Conservation (phyloP, 306 rosid species). For the Albizia julibrissin region DNA sequence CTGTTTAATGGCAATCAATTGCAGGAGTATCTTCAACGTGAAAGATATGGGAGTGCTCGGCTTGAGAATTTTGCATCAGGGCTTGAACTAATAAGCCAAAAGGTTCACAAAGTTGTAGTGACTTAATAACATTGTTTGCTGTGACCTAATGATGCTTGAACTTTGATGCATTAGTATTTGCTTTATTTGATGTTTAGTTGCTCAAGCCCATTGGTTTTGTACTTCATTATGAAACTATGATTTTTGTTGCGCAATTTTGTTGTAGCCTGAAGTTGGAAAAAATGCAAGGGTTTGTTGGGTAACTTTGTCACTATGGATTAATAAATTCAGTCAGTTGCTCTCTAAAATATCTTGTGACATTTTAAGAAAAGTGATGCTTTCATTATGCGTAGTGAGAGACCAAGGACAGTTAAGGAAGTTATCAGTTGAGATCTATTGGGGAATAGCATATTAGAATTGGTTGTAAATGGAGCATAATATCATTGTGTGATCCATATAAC, state of each 20-base stretch:
- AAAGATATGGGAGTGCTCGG: conserved; percentile 85
- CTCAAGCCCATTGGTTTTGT: not conserved
- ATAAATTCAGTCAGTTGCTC: conserved; percentile 18
- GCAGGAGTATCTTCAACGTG: conserved; percentile 94
- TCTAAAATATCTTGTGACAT: not conserved
- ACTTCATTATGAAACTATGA: not conserved
- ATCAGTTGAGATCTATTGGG: not conserved
- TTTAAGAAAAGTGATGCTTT: not conserved
- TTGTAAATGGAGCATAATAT: not conserved
- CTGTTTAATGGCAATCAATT: conserved; percentile 33
- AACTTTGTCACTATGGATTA: conserved; percentile 4
- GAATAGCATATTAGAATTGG: not conserved
- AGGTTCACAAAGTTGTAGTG: conserved; percentile 48
- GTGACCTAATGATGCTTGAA: not conserved
- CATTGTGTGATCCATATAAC: too few species aligned
- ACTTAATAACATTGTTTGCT: not conserved
- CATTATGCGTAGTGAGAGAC: not conserved
- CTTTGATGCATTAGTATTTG: not conserved
- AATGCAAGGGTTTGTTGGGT: conserved; percentile 9
- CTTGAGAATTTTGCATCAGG: conserved; percentile 94
- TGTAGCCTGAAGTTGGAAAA: conserved; percentile 4
- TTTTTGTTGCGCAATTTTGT: conserved; percentile 17
- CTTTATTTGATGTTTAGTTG: conserved; percentile 21
- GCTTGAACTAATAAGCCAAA: conserved; percentile 84
- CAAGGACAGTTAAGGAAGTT: not conserved